A percentile compares a stretch with the other conserved stretches of the same genome.
Conservation (phyloP, 2,329 filamentous ascomycete species). For the Hymenotorrendiella dingleyae region DNA sequence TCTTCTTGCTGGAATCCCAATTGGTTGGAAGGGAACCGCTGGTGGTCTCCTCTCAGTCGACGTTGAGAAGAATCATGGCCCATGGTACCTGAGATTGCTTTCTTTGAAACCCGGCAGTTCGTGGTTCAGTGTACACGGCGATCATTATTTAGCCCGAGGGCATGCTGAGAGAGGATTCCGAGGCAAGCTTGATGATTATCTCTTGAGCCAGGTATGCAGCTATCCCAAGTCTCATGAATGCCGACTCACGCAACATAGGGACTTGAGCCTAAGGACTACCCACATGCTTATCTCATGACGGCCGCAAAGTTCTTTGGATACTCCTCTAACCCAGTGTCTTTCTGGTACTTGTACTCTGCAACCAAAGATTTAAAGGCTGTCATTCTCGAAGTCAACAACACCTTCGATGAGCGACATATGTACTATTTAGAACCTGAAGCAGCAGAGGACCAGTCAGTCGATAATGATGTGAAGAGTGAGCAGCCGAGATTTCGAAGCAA, state of each 20-base stretch:
- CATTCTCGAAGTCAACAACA: slow-evolving; percentile 71
- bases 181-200: slow-evolving; percentile 55
- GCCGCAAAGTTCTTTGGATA: slow-evolving; percentile 64
- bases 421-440: slow-evolving; percentile 44
- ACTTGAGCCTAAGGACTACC: slow-evolving; percentile 53
- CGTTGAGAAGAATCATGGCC: slow-evolving; percentile 13
- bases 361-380: slow-evolving; percentile 54
- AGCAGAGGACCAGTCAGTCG: background rate
- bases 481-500: slow-evolving; percentile 38
- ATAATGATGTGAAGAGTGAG: background rate
- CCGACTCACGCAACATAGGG: slow-evolving; percentile 37
- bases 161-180: slow-evolving; percentile 47
- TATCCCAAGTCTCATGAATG: background rate
- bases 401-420: slow-evolving; percentile 64
- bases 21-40: slow-evolving; percentile 53
- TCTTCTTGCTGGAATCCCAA: slow-evolving; percentile 60
- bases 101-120: slow-evolving; percentile 22
- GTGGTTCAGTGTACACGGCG: slow-evolving; percentile 53
- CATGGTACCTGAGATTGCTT: slow-evolving; percentile 29
- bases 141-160: slow-evolving; percentile 56
- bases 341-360: slow-evolving; percentile 69
- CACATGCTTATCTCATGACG: slow-evolving; percentile 65
- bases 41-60: slow-evolving; percentile 50
- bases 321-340: slow-evolving; percentile 69
- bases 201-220: slow-evolving; percentile 46